phyloP scores from a whole-genome alignment of 108 stramenopile species.

The Nannochloropsis oceanica region DNA sequence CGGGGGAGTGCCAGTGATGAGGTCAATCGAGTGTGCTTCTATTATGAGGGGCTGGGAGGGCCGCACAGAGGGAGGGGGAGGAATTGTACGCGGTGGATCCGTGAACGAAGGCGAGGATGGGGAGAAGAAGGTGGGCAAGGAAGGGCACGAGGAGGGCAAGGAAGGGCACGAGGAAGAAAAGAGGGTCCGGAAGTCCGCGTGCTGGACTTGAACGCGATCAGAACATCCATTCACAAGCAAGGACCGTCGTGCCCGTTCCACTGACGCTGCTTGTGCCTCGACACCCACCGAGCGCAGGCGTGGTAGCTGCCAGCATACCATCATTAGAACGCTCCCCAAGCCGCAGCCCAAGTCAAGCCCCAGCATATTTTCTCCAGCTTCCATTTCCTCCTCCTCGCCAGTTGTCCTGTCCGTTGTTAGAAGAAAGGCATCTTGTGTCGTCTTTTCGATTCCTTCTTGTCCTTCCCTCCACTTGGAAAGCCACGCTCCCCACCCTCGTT shows the following conservation, averaged over 20 bases:
- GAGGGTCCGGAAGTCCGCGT: background rate
- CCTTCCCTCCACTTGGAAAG: background rate
- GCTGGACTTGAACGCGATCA: constrained; percentile 19
- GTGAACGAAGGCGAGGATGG: background rate
- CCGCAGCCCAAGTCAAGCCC: constrained; percentile 4
- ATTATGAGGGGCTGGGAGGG: background rate
- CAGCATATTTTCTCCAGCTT: background rate
- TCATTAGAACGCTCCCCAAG: background rate
- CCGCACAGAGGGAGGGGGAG: background rate
- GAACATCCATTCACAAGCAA: constrained; percentile 35
- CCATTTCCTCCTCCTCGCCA: background rate
- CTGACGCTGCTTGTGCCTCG: constrained; percentile 47
- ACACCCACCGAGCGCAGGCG: constrained; percentile 25
- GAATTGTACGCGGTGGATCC: background rate
- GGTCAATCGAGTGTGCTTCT: background rate
- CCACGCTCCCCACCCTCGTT: background rate
- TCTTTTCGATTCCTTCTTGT: background rate
- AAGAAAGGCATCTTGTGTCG: background rate
- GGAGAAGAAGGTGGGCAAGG: background rate
- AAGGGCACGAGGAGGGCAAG: background rate
- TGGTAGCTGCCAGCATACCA: background rate
- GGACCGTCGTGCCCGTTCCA: constrained; percentile 42
- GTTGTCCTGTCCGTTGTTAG: no score
- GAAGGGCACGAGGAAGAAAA: background rate
- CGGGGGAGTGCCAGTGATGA: constrained; percentile 53